Evolutionary conservation across 768 basidiomycete species (phyloP), one percentile per base, ranked within the genome.

Genomic region (Cyathus striatus): DNA sequence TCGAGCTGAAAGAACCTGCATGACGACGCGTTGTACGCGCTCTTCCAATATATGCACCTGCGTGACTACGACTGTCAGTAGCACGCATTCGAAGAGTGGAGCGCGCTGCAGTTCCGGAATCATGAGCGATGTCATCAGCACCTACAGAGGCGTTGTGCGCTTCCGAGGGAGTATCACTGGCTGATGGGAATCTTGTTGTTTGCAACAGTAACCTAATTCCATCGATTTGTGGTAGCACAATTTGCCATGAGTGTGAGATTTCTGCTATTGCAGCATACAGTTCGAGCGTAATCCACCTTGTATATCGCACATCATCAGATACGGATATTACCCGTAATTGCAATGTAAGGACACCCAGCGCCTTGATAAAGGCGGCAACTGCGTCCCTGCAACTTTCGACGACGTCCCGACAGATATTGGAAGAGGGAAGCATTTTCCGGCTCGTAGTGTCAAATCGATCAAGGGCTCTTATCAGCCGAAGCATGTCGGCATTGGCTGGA

Each of bases 1-100:
- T 87, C 20, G 76, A 82, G 48, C 93, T 95, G 66, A 95, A 97
- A 3, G 93, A 95, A n/a, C 93, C 93, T 4, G 89, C 93, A 59
- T 95, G 88, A 26, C 93, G 74, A 34, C 92, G 73, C 18, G 79
- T 74, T 38, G 76, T 82, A 21, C 80, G 79, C 20, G 61, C 62
- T 46, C 74, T 72, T 44, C 43, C 51, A 30, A 39, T 44, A 7
- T 26, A 38, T 20, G 48, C 46, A 48, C 44, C 57, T 17, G 52
- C 59, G 40, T 33, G 50, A 36, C 23, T 51, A 44, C 7, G 49
- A 23, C 39, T 49, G 14, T 52, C 63, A 32, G 49, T 53, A 48
- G 51, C 50, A 21, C 62, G 59, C 14, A 63, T 59, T 20, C 64
- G 64, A 37, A 58, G 52, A 23, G 60, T 54, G 17, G 59, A 56